Evolutionary conservation across 1,139 yeast species (phyloP).

Genomic region (Candida labiduridarum): DNA sequence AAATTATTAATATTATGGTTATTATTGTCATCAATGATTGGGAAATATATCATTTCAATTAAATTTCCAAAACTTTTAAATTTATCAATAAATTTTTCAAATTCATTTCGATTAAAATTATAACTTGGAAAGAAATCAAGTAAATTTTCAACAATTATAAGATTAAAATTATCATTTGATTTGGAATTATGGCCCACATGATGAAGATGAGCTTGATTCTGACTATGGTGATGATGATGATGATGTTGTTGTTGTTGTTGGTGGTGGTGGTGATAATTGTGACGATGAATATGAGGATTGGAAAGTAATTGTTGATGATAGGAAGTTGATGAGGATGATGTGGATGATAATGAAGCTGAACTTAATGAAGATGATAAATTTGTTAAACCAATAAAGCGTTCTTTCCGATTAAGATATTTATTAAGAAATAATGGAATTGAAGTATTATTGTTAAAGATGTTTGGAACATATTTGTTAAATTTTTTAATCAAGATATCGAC

Average conservation of each 20-base stretch:
- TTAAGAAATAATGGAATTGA: constrained; percentile 29
- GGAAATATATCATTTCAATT: constrained; percentile 50
- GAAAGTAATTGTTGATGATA: background rate
- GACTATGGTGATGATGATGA: too few relatives aligned
- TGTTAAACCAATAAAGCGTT: constrained; percentile 17
- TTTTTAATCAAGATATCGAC: constrained; percentile 33
- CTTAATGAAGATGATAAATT: background rate
- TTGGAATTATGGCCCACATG: constrained; percentile 4
- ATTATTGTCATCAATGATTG: constrained; percentile 21
- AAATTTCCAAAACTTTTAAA: constrained; percentile 38
- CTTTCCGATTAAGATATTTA: constrained; percentile 31
- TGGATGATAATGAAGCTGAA: constrained; percentile 1
- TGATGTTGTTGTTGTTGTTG: too few relatives aligned
- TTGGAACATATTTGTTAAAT: constrained; percentile 22
- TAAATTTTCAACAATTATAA: constrained; percentile 49
- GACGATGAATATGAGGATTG: background rate
- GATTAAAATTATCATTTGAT: constrained; percentile 22
- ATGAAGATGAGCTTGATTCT: too few relatives aligned
- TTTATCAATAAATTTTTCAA: constrained; percentile 29
- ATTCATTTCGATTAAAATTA: constrained; percentile 17
- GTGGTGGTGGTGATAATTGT: too few relatives aligned
- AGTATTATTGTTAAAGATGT: constrained; percentile 35
- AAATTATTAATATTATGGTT: too few relatives aligned
- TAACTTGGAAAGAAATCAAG: constrained; percentile 27
- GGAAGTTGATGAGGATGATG: background rate